phyloP scores from a whole-genome alignment of 805 yeast genomes.

The Candida schatavii region DNA sequence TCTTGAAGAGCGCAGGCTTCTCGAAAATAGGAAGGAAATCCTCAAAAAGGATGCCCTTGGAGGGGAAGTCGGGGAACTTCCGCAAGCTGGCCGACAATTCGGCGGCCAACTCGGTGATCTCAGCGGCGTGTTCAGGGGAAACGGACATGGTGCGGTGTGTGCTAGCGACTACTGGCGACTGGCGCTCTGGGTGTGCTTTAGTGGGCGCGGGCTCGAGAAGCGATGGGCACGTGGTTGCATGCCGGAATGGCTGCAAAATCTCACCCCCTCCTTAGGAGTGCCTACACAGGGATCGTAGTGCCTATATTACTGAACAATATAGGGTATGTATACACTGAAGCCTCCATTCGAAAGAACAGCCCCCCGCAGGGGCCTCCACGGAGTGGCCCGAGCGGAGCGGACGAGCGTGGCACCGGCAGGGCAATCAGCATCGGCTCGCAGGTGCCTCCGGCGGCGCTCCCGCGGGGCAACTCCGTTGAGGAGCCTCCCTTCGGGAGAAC shows the following conservation, averaged over 20 bases:
- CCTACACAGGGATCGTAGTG: no score
- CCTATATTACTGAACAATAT: no score
- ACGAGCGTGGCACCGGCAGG: neutral
- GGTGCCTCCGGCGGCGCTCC: neutral
- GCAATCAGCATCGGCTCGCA: neutral
- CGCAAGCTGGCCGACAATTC: slow-evolving; percentile 37
- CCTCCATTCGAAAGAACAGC: neutral
- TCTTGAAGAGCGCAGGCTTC: slow-evolving; percentile 75
- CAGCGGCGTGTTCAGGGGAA: slow-evolving; percentile 7
- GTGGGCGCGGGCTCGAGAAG: no score
- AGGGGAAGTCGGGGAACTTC: slow-evolving; percentile 93
- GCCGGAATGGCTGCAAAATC: no score
- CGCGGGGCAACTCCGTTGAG: neutral
- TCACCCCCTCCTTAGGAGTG: no score
- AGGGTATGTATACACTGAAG: no score
- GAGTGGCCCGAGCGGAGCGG: neutral
- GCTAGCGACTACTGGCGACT: no score
- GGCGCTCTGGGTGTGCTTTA: no score
- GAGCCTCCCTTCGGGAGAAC: neutral
- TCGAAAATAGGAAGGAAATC: slow-evolving; percentile 95
- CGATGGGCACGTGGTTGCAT: no score
- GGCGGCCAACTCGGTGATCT: slow-evolving; percentile 30
- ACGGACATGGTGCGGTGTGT: neutral
- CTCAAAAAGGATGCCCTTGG: slow-evolving; percentile 89
- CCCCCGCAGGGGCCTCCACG: neutral